A percentile compares a stretch with the other conserved stretches of the same genome.
phyloP scores from a whole-genome alignment of 192 early-diverging fungal genomes.

The Funneliformis geosporum region DNA sequence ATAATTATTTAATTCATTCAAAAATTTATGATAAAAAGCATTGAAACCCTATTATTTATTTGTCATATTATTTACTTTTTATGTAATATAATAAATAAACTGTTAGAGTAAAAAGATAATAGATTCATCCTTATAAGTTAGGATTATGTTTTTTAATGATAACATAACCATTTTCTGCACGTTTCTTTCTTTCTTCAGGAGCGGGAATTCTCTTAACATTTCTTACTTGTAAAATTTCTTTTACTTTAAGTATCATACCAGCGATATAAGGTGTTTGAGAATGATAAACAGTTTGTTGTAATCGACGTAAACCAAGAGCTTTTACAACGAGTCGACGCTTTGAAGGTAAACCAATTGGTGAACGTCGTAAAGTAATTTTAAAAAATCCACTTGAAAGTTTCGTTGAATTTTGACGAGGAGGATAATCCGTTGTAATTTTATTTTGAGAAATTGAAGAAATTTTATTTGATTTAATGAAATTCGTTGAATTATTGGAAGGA shows the following conservation, averaged over 20 bases:
- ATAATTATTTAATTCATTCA: slow-evolving; percentile 29
- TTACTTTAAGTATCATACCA: slow-evolving; percentile 54
- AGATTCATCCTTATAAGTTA: background rate
- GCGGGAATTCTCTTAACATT: slow-evolving; percentile 43
- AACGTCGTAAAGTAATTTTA: slow-evolving; percentile 49
- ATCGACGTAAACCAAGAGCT: slow-evolving; percentile 41
- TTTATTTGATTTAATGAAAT: too few relatives aligned
- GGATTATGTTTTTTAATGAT: slow-evolving; percentile 16
- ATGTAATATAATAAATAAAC: too few relatives aligned
- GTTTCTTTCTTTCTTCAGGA: slow-evolving; percentile 35
- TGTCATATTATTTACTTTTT: too few relatives aligned
- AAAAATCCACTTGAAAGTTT: slow-evolving; percentile 3
- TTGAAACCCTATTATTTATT: too few relatives aligned
- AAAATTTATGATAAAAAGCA: too few relatives aligned
- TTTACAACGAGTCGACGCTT: slow-evolving; percentile 35
- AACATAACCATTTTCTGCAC: slow-evolving; percentile 12
- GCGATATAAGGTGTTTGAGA: slow-evolving; percentile 48
- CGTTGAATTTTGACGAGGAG: slow-evolving; percentile 2
- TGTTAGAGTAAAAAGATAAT: too few relatives aligned
- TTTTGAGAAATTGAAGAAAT: background rate
- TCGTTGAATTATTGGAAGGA: background rate
- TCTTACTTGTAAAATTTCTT: slow-evolving; percentile 51
- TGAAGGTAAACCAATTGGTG: slow-evolving; percentile 47
- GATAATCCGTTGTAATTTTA: too few relatives aligned
- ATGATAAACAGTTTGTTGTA: slow-evolving; percentile 48